phyloP scores from a whole-genome alignment of 495 filamentous ascomycete species.

The Astrocystis sublimbata region DNA sequence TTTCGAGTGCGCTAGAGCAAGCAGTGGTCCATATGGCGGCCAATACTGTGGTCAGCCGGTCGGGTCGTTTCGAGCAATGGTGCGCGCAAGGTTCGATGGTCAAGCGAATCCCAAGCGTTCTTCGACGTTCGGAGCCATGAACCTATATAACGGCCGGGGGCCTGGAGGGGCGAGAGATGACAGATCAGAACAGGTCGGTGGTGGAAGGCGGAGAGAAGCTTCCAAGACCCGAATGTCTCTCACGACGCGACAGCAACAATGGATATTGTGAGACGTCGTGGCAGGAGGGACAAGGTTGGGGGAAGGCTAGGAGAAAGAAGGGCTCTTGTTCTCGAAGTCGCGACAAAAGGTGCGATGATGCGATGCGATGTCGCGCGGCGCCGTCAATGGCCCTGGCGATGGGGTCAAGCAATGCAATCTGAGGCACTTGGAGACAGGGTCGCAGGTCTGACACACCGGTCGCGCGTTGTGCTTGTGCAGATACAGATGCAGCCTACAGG shows the following conservation, averaged over 20 bases:
- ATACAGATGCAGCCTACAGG: no score
- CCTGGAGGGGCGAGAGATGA: constrained; percentile 21
- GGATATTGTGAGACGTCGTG: constrained; percentile 16
- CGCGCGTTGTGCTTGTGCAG: constrained; percentile 6
- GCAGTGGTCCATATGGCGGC: neutral
- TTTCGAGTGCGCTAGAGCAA: neutral
- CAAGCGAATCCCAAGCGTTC: constrained; percentile 29
- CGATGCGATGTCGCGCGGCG: constrained; percentile 21
- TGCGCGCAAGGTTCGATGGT: constrained; percentile 8
- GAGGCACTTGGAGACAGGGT: constrained; percentile 2
- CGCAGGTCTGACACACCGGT: no score
- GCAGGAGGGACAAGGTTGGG: constrained; percentile 20
- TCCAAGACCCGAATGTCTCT: constrained; percentile 34
- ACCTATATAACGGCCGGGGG: constrained; percentile 30
- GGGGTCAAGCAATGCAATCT: no score
- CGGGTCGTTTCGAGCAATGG: constrained; percentile 13
- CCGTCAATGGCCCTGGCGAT: constrained; percentile 13
- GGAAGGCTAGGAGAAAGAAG: constrained; percentile 30
- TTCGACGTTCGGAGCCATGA: constrained; percentile 26
- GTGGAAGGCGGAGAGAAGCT: constrained; percentile 35
- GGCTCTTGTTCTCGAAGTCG: constrained; percentile 37
- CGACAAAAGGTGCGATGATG: no score
- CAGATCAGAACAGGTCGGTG: constrained; percentile 25
- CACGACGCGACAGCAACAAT: constrained; percentile 22
- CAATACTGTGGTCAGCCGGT: no score